These are phyloP conservation scores for Scheffersomyces quercinus DNA, from an alignment of 1,139 yeast species.

Conservation along the genomic window DNA sequence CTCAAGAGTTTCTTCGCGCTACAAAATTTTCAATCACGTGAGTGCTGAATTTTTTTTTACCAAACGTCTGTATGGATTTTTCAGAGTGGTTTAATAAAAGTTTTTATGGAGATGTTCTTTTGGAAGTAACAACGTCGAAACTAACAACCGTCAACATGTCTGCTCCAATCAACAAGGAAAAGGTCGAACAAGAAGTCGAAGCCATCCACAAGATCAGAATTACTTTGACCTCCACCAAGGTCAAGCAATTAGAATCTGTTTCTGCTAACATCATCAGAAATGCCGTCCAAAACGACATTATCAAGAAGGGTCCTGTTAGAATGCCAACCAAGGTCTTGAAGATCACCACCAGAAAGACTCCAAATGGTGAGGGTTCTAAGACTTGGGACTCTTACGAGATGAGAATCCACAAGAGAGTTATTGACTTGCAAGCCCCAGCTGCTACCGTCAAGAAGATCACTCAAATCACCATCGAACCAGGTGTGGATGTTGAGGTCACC, in stretches of 20 bases:
- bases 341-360: slow-evolving; percentile 99
- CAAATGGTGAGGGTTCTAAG: slow-evolving; percentile 99
- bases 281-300: slow-evolving; percentile 79
- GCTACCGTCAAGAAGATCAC: slow-evolving; percentile 93
- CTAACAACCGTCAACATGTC: slow-evolving; percentile 56
- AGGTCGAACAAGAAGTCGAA: slow-evolving; percentile 68
- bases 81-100: slow-evolving; percentile 6
- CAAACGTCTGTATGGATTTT: slow-evolving; percentile 5
- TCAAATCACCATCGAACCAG: slow-evolving; percentile 78
- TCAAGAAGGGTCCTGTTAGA: slow-evolving; percentile 99
- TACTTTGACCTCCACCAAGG: slow-evolving; percentile 98
- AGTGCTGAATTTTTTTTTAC: neutral
- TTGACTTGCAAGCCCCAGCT: slow-evolving; percentile 98
- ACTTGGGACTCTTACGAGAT: slow-evolving; percentile 99
- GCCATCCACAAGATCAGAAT: slow-evolving; percentile 97
- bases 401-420: slow-evolving; percentile 99
- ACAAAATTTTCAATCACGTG: no score
- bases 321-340: slow-evolving; percentile 99
- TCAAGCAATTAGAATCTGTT: slow-evolving; percentile 93
- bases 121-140: slow-evolving; percentile 42
- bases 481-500: slow-evolving; percentile 35
- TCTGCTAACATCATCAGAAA: slow-evolving; percentile 87
- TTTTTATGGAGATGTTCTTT: no score
- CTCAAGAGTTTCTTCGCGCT: neutral
- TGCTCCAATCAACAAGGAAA: slow-evolving; percentile 79